Evolutionary conservation across 371 early-diverging fungal species (phyloP).

Genomic region (Zychaea mexicana): DNA sequence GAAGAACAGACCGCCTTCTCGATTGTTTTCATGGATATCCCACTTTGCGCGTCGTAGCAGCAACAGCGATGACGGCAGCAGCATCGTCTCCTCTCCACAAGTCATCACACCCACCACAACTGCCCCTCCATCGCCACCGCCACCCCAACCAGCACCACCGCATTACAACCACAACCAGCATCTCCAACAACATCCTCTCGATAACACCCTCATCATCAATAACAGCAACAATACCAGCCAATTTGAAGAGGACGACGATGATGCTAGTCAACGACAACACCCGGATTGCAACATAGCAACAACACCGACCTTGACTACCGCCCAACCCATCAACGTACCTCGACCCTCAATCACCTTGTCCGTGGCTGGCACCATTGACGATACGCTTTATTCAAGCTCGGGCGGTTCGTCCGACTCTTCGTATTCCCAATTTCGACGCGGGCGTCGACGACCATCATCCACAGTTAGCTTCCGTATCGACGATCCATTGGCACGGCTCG

Average conservation of each 20-base stretch:
- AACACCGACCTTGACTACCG: neutral
- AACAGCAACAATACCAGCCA: too few species aligned
- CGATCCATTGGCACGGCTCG: conserved; percentile 7
- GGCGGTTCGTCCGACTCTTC: conserved; percentile 4
- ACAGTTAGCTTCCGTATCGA: neutral
- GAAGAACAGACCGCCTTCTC: conserved; percentile 14
- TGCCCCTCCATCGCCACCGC: conserved; percentile 23
- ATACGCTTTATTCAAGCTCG: conserved; percentile 8
- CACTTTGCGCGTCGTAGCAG: conserved; percentile 14
- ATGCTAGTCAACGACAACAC: too few species aligned
- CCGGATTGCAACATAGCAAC: neutral
- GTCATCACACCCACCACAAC: conserved; percentile 22
- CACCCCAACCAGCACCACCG: neutral
- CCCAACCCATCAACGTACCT: conserved; percentile 17
- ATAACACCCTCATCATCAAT: neutral
- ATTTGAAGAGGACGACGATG: too few species aligned
- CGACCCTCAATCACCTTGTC: conserved; percentile 16
- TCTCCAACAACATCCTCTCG: neutral
- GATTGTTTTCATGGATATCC: conserved; percentile 21
- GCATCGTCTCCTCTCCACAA: neutral
- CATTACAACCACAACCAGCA: neutral
- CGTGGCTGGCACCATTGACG: conserved; percentile 9
- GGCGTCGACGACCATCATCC: conserved; percentile 6
- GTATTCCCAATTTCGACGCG: neutral
- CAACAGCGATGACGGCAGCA: conserved; percentile 5